phyloP scores from a whole-genome alignment of 305 asterid species.

The Fraxinus baroniana region DNA sequence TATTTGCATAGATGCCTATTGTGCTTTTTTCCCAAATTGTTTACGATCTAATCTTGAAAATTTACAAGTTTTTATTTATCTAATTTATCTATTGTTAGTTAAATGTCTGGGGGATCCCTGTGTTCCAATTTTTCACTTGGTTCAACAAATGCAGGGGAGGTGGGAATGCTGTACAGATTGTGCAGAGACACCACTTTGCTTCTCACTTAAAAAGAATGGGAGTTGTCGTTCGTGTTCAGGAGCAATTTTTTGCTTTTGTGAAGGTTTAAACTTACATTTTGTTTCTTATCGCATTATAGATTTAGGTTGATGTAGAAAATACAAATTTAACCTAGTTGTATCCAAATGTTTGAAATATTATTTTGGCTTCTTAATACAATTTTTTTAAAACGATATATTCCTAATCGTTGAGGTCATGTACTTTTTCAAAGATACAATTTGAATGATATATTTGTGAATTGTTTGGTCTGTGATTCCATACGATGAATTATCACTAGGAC shows the following conservation, averaged over 20 bases:
- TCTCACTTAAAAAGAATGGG: constrained; percentile 96
- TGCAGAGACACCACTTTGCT: constrained; percentile 97
- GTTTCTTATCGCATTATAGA: neutral
- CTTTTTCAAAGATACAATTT: neutral
- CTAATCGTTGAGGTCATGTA: neutral
- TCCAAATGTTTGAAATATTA: neutral
- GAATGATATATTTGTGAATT: neutral
- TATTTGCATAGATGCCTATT: neutral
- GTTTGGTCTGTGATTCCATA: neutral
- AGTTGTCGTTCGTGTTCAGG: constrained; percentile 91
- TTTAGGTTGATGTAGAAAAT: neutral
- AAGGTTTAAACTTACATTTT: constrained; percentile 49
- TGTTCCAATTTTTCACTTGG: constrained; percentile 21
- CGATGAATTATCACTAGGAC: neutral
- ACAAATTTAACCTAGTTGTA: neutral
- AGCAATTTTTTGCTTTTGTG: constrained; percentile 82
- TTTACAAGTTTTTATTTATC: neutral
- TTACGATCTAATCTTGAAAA: neutral
- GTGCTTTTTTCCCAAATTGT: neutral
- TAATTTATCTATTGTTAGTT: neutral
- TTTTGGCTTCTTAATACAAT: neutral
- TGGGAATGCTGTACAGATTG: constrained; percentile 85
- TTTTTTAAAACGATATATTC: neutral
- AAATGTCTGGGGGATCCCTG: constrained; percentile 15
- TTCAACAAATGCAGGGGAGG: constrained; percentile 66